Evolutionary conservation across 257 asterid genomes (phyloP).

Genomic region (Solanum rostratum): DNA sequence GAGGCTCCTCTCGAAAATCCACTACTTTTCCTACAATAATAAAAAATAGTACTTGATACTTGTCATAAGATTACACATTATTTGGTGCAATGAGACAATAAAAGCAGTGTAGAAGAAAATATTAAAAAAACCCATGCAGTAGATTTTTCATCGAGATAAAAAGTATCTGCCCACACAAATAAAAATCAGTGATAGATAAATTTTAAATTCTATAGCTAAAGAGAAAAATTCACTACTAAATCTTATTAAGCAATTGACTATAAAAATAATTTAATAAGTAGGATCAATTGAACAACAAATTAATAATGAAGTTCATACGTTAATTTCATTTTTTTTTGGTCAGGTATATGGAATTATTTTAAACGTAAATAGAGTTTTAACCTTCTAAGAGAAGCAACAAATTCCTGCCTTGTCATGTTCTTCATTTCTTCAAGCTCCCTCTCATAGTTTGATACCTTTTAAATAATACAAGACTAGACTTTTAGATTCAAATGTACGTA

Average conservation of each 20-base stretch:
- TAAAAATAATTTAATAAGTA: not conserved
- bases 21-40: slow-evolving; percentile 62
- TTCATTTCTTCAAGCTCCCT: slow-evolving; percentile 77
- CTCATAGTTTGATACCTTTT: slow-evolving; percentile 53
- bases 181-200: not conserved
- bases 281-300: too few species aligned
- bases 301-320: too few species aligned
- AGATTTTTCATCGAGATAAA: not conserved
- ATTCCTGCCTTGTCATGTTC: slow-evolving; percentile 90
- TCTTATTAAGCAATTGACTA: not conserved
- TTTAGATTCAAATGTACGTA: not conserved
- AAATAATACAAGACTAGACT: not conserved
- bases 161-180: not conserved
- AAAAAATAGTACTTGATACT: not conserved
- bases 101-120: not conserved
- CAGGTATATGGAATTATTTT: not conserved
- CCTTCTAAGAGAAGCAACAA: slow-evolving; percentile 95
- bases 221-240: not conserved
- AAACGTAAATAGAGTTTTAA: not conserved
- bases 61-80: not conserved
- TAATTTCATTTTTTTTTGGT: too few species aligned
- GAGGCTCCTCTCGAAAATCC: slow-evolving; percentile 95
- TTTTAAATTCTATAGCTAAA: not conserved
- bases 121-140: not conserved
- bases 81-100: not conserved